Evolutionary conservation across 2,329 filamentous ascomycete genomes (phyloP), one percentile per base, ranked within the genome.

Genomic region (Fusarium heterosporum): DNA sequence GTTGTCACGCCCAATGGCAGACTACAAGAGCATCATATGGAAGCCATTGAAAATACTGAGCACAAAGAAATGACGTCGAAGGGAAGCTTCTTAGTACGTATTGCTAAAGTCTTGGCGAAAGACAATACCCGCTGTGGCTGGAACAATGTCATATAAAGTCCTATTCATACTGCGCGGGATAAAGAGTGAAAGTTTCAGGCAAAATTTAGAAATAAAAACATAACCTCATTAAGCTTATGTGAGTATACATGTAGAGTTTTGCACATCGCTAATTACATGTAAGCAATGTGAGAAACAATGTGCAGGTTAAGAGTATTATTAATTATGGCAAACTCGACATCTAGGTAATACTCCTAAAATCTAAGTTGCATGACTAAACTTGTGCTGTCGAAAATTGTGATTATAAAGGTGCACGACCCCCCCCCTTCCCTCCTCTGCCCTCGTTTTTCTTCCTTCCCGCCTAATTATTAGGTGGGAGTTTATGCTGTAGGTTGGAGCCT

Each of bases 41-140:
- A 30, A 41, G 26, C 14, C 34, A 28, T 29, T 17, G 26, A 46
- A 51, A 46, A n/a, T 32, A 28, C 6, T n/a, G 25, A 26, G n/a
- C 19, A 26, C 28, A 48, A 30, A 42, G 36, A 17, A 52, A 58
- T 63, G 59, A 58, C 58, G 57, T 64, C 51, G 45, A 58, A 30
- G 51, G 38, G 53, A 40, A 62, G 40, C 42, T 40, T 36, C 30
- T 41, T 36, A 38, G 14, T 39, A 36, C 45, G 57, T 34, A 42
- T 30, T 42, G 19, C 28, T 36, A 45, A 49, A 6, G 32, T 36
- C 43, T 57, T 63, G 50, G 42, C 39, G 29, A 12, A 25, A 32
- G 50, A 29, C 6, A 51, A 41, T 32, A 36, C 41, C 59, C 59
- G 34, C 57, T 43, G 42, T 56, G 57, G 59, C 49, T 61, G 36